Evolutionary conservation across 176 grass and related monocot genomes (phyloP).

Genomic region (Chloris gayana): DNA sequence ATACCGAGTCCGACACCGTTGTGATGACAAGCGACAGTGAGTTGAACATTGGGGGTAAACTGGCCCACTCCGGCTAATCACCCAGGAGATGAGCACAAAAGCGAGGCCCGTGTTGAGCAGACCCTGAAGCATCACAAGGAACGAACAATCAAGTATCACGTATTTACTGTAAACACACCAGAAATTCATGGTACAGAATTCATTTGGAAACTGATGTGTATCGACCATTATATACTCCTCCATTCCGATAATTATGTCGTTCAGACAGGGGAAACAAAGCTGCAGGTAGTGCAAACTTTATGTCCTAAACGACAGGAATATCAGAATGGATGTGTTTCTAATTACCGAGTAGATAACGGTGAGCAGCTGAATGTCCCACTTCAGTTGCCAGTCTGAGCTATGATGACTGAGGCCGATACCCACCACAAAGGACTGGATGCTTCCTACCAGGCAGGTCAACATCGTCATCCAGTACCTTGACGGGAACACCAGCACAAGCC

Average conservation of each 20-base stretch:
- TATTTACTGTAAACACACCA: too few relatives aligned
- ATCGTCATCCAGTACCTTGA: conserved; percentile 40
- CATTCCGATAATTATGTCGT: neutral
- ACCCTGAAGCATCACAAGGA: neutral
- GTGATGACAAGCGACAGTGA: neutral
- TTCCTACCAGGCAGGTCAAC: conserved; percentile 38
- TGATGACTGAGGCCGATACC: conserved; percentile 28
- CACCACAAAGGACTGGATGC: conserved; percentile 5
- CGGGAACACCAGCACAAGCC: conserved; percentile 29
- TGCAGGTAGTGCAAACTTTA: neutral
- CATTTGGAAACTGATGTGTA: too few relatives aligned
- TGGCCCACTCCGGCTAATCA: neutral
- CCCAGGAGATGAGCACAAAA: neutral
- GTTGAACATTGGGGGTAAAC: neutral
- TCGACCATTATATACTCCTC: too few relatives aligned
- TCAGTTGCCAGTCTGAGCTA: conserved; percentile 35
- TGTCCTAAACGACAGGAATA: too few relatives aligned
- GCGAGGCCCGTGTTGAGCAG: neutral
- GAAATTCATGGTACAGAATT: too few relatives aligned
- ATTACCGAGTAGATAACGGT: neutral
- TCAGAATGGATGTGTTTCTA: neutral
- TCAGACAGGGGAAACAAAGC: neutral
- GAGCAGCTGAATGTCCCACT: conserved; percentile 45
- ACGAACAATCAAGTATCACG: too few relatives aligned
- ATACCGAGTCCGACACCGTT: neutral